Evolutionary conservation across 331 rosid species (phyloP), one percentile per base, ranked within the genome.

Genomic region (Rosa hybrid): DNA sequence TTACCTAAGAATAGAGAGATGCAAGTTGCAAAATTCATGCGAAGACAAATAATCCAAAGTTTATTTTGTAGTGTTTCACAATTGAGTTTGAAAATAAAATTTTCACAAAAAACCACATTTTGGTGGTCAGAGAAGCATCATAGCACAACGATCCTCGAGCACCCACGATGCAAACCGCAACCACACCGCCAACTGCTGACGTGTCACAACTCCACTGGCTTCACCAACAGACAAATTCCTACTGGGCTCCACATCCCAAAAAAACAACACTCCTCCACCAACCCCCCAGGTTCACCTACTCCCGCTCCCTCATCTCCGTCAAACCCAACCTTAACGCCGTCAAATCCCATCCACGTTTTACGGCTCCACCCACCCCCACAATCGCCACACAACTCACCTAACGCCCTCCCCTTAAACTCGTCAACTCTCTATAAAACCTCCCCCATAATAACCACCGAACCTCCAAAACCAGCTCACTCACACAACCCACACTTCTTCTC

Each of bases 391-490:
- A 63, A 5, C 59, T 59, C 45, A 70, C 68, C 82, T 62, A 76
- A 62, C 80, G 34, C n/a, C n/a, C 14, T 10, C 64, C 76, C 3
- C 14, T 13, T 60, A 14, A 56, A 30, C 60, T 39, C 70, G 21
- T 57, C 54, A 11, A 2, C 46, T 34, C 75, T 67, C 71, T 72
- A 72, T 78, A 72, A 63, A 77, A 42, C 11, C 76, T 59, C 6
- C 85, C 38, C 10, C 50, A 6, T 30, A 23, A 9, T 67, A 4
- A 4, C 23, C 16, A 16, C 51, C 5, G 7, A 67, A 7, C 44
- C 11, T 7, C n/a, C 75, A 74, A 39, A 30, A 6, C 50, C 38
- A 67, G 50, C 50, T 20, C 12, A 2, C 72, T 23, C 20, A 21
- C 27, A 46, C 46, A 9, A 21, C 5, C 27, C 7, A 9, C 25